Percentiles rank a stretch among this genome's conserved stretches.
phyloP scores from a whole-genome alignment of 441 rosid species.

The Cnidoscolus chayamansa region DNA sequence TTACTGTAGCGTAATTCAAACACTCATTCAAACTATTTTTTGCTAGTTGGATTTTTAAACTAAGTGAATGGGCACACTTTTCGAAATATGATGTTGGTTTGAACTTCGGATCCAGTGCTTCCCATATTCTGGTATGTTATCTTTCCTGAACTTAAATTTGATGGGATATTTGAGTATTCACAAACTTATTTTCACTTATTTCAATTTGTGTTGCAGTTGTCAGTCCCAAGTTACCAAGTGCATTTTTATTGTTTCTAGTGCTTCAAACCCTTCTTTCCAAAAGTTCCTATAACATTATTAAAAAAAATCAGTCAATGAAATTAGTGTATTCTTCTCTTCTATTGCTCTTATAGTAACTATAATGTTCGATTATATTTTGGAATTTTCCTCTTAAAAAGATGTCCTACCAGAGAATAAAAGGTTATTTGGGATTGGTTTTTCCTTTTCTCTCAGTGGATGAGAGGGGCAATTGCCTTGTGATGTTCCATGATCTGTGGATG shows the following conservation, averaged over 20 bases:
- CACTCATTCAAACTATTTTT: conserved; percentile 13
- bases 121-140: conserved; percentile 73
- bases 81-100: conserved; percentile 82
- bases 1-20: conserved; percentile 3
- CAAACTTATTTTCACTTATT: background rate
- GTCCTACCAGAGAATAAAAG: background rate
- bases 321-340: background rate
- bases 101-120: conserved; percentile 81
- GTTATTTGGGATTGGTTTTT: background rate
- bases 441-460: background rate
- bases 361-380: background rate
- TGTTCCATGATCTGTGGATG: background rate
- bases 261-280: background rate
- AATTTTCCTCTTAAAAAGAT: background rate
- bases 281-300: background rate
- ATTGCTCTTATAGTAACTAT: background rate
- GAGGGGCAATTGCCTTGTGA: background rate
- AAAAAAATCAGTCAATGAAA: background rate
- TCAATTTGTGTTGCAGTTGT: background rate
- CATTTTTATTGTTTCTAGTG: background rate
- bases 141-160: background rate
- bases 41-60: conserved; percentile 83
- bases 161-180: too few relatives aligned
- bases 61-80: conserved; percentile 92
- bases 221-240: background rate